Evolutionary conservation across 768 basidiomycete species (phyloP), one percentile per base, ranked within the genome.

Genomic region (Crassisporium funariophilum): DNA sequence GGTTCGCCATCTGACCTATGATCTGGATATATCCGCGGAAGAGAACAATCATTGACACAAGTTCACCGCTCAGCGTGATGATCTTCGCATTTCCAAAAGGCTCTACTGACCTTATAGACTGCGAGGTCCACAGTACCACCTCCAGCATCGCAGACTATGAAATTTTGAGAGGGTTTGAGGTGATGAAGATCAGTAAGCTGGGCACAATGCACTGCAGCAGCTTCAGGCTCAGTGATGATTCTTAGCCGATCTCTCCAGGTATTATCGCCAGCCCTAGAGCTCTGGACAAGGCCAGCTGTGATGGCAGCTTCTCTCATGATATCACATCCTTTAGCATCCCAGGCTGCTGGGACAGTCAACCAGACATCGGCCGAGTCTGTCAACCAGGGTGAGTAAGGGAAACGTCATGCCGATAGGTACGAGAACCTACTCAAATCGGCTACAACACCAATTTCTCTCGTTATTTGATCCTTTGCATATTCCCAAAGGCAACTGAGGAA

Each of bases 71-170:
- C 29, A 37, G 48, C 15, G n/a, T 50, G 20, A 31, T 15, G n/a
- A 34, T 36, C 25, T 31, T 16, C 22, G 35, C 39, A 36, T 37
- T 27, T 27, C 41, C 13, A 17, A 23, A 46, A 21, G 27, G 13
- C 8, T 29, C 7, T 10, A 52, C 63, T 39, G 20, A 74, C 76
- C 65, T 85, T 84, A 68, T 85, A 85, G 16, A 82, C 76, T 16
- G 83, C 83, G 41, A 69, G 47, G 60, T 72, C 71, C 37, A 88
- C 84, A 9, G 86, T 89, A 60, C 88, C 89, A 61, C 90, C 89
- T 59, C 88, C 91, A 15, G 90, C 91, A 65, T 95, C 92, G 59
- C 88, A 91, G n/a, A 95, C 88, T 64, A 94, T 84, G 61, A 94
- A 94, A 53, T 83, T 90, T 59, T 94, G 90, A 16, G 84, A 86